phyloP scores from a whole-genome alignment of 768 basidiomycete genomes.

The Rhizopogon sp. region DNA sequence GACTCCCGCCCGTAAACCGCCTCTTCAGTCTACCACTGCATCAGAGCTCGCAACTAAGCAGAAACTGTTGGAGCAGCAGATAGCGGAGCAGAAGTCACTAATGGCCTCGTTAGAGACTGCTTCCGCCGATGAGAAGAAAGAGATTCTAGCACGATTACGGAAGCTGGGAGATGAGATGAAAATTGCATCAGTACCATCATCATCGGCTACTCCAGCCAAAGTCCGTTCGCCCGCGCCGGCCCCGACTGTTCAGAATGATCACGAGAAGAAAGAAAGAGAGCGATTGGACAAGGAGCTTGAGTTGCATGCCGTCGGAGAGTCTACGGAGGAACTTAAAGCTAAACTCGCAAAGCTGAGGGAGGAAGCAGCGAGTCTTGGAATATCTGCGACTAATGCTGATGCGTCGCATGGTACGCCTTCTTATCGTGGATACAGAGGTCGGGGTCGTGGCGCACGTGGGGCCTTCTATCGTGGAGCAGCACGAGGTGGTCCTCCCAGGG shows the following conservation, averaged over 20 bases:
- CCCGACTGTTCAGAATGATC: conserved; percentile 31
- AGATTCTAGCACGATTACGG: conserved; percentile 69
- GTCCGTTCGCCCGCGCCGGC: conserved; percentile 21
- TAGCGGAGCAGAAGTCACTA: conserved; percentile 83
- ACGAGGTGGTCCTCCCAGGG: conserved; percentile 62
- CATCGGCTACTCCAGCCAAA: conserved; percentile 24
- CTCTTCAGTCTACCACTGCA: conserved; percentile 29
- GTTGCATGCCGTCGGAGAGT: conserved; percentile 45
- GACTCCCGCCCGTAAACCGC: conserved; percentile 30
- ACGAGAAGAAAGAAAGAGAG: conserved; percentile 55
- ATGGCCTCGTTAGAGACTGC: conserved; percentile 66
- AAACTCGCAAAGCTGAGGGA: conserved; percentile 74
- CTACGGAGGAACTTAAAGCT: conserved; percentile 66
- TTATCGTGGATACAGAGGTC: conserved; percentile 67
- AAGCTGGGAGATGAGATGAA: conserved; percentile 81
- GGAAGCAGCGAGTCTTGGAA: conserved; percentile 77
- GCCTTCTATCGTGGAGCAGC: conserved; percentile 55
- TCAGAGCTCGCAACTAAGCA: conserved; percentile 68
- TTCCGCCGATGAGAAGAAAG: conserved; percentile 69
- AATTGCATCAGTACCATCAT: conserved; percentile 19
- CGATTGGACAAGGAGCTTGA: conserved; percentile 83
- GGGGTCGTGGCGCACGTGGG: conserved; percentile 53
- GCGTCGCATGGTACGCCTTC: conserved; percentile 37
- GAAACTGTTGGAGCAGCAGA: conserved; percentile 72
- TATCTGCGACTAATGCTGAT: conserved; percentile 42